Percentiles rank a stretch among this genome's conserved stretches.
These are phyloP conservation scores for Phytophthora vignae DNA, from an alignment of 352 stramenopile species.

Conservation along the genomic window DNA sequence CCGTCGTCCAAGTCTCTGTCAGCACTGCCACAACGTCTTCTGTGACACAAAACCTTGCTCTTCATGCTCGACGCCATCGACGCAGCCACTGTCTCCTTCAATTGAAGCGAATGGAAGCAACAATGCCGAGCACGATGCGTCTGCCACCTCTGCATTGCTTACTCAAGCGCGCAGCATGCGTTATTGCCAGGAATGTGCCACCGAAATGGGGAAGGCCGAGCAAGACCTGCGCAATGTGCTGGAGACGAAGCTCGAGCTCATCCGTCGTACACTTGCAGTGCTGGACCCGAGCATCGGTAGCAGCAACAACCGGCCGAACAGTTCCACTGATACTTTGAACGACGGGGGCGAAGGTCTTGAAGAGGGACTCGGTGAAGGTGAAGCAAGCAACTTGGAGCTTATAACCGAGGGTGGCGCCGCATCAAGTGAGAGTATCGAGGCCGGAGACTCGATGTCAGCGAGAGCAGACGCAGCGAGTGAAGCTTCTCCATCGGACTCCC, in stretches of 20 bases:
- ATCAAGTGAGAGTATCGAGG: constrained; percentile 3
- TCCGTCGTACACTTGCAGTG: constrained; percentile 54
- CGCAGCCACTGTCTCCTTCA: constrained; percentile 9
- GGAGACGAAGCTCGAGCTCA: constrained; percentile 68
- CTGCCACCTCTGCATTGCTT: constrained; percentile 1
- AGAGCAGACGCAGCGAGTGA: constrained; percentile 12
- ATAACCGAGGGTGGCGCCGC: neutral
- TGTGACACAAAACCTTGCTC: constrained; percentile 84
- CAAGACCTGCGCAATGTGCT: constrained; percentile 70
- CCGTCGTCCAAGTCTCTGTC: constrained; percentile 73
- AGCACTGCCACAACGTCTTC: constrained; percentile 84
- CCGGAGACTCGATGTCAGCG: constrained; percentile 1
- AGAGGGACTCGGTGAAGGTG: constrained; percentile 9
- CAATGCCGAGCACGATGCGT: neutral
- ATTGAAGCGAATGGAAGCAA: constrained; percentile 15
- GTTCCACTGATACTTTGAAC: constrained; percentile 11
- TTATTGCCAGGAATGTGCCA: constrained; percentile 81
- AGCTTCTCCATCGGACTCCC: constrained; percentile 7
- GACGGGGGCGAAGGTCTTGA: constrained; percentile 9
- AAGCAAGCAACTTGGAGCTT: neutral
- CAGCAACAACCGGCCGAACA: constrained; percentile 20
- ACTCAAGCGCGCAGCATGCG: constrained; percentile 45
- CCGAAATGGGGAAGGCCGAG: constrained; percentile 74
- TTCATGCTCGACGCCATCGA: constrained; percentile 41
- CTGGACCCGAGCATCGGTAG: constrained; percentile 35